These are phyloP conservation scores for Paspalum vaginatum DNA, from an alignment of 176 grass and related monocot genomes.

Conservation along the genomic window DNA sequence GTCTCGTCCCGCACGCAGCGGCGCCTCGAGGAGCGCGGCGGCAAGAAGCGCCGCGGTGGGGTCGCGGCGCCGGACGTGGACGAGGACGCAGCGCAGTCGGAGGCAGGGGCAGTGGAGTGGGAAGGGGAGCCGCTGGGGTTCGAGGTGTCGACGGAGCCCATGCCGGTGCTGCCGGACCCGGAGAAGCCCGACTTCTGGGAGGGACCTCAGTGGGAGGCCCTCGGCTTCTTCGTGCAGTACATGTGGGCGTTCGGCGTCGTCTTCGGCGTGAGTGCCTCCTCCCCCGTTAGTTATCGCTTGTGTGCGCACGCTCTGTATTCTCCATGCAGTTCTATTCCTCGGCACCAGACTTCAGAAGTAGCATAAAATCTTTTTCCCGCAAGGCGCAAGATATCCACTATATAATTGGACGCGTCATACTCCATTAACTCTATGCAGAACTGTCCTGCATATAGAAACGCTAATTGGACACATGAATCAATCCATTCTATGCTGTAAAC, in stretches of 20 bases:
- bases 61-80: slow-evolving; percentile 35
- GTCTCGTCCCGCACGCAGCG: slow-evolving; percentile 84
- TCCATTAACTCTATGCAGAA: background rate
- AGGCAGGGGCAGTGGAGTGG: slow-evolving; percentile 45
- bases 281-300: background rate
- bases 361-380: background rate
- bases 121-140: slow-evolving; percentile 64
- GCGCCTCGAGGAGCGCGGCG: slow-evolving; percentile 75
- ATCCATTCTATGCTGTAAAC: background rate
- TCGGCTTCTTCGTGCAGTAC: slow-evolving; percentile 92
- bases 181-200: slow-evolving; percentile 78
- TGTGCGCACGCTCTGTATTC: background rate
- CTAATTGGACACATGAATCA: background rate
- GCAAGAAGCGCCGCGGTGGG: slow-evolving; percentile 63
- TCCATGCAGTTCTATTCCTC: background rate
- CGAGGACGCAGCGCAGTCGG: slow-evolving; percentile 33
- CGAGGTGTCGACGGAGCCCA: slow-evolving; percentile 78
- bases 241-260: slow-evolving; percentile 90
- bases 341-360: background rate
- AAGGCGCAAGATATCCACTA: background rate
- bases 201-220: slow-evolving; percentile 54
- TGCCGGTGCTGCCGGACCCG: slow-evolving; percentile 67
- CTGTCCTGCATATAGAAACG: background rate
- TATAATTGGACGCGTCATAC: background rate
- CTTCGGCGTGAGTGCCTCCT: slow-evolving; percentile 63